Conservation (phyloP, 805 yeast genomes). For the Yueomyces sp. region DNA sequence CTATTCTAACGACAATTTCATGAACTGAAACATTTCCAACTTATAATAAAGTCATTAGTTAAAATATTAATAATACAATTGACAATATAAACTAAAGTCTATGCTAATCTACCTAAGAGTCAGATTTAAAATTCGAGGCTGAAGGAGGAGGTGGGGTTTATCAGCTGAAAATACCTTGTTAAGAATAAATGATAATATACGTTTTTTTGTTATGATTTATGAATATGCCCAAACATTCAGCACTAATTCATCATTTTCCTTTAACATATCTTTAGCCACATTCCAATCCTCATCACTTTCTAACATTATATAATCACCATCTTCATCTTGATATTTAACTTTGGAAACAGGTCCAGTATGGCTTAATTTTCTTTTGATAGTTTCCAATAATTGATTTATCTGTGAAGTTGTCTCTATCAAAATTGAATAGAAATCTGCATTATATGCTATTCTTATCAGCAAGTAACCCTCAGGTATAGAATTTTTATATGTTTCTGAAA, state of each 20-base stretch:
- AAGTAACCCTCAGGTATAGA: constrained; percentile 27
- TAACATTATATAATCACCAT: constrained; percentile 82
- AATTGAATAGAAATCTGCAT: constrained; percentile 45
- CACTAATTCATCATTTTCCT: constrained; percentile 36
- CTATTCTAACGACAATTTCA: too few species aligned
- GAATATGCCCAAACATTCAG: constrained; percentile 30
- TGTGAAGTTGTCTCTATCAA: constrained; percentile 43
- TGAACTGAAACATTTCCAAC: too few species aligned
- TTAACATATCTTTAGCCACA: constrained; percentile 64
- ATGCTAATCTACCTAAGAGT: too few species aligned
- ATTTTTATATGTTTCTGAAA: constrained; percentile 28
- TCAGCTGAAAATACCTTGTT: too few species aligned
- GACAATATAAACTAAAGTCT: too few species aligned
- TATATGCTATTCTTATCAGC: constrained; percentile 29
- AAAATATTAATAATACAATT: too few species aligned
- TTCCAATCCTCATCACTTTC: constrained; percentile 80
- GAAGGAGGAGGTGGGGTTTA: too few species aligned
- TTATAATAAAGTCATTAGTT: too few species aligned
- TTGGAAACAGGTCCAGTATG: constrained; percentile 39
- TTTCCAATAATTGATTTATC: constrained; percentile 39
- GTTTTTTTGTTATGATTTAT: constrained; percentile 2
- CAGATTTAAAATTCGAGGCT: too few species aligned
- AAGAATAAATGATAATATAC: too few species aligned
- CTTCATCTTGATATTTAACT: constrained; percentile 83
- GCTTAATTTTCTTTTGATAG: constrained; percentile 43